Conservation (phyloP, 2,329 filamentous ascomycete genomes). For the Raffaelea arxii region DNA sequence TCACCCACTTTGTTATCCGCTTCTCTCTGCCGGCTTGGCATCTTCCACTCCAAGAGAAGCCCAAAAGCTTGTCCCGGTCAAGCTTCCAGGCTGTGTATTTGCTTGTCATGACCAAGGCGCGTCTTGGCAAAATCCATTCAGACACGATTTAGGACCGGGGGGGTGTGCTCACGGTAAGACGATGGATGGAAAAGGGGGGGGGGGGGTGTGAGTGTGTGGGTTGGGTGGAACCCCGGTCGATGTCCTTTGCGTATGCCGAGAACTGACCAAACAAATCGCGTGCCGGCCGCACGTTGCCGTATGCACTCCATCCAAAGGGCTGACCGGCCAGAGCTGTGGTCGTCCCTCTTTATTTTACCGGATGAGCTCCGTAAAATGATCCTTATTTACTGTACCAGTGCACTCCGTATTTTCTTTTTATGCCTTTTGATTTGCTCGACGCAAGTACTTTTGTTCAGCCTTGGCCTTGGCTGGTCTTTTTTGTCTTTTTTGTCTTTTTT, state of each 20-base stretch:
- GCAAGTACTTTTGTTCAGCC: too few species aligned
- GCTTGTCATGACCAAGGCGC: not conserved
- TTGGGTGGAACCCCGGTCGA: not conserved
- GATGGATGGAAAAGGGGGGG: not conserved
- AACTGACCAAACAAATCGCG: slow-evolving; percentile 2
- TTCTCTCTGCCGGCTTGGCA: too few species aligned
- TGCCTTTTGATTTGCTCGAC: too few species aligned
- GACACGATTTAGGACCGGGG: not conserved
- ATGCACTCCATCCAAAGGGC: not conserved
- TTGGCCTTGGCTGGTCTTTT: too few species aligned
- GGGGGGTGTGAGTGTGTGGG: not conserved
- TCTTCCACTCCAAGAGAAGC: too few species aligned
- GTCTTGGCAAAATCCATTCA: not conserved
- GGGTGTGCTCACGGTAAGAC: not conserved
- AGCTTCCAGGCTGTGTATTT: not conserved
- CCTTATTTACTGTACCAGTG: too few species aligned
- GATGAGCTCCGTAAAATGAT: too few species aligned
- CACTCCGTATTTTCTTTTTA: too few species aligned
- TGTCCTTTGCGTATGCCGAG: not conserved
- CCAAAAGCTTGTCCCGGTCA: not conserved
- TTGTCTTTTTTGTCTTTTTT: not conserved
- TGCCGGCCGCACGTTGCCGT: not conserved
- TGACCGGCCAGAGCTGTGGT: too few species aligned
- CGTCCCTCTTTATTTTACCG: too few species aligned
- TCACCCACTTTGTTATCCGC: too few species aligned